Conservation (phyloP, 2,329 filamentous ascomycete genomes). For the Pseudocercospora fuligena region DNA sequence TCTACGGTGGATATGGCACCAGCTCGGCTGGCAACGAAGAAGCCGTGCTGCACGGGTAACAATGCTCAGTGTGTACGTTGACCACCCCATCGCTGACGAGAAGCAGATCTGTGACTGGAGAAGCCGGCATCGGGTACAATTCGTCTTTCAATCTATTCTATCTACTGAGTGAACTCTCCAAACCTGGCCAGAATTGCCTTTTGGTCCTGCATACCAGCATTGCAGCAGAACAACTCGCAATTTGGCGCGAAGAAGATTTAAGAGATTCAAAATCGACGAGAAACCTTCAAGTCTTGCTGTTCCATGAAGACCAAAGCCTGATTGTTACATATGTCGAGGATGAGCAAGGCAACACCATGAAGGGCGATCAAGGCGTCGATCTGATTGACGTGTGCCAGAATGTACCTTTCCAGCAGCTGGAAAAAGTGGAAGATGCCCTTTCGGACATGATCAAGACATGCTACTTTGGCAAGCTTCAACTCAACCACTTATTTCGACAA, state of each 20-base stretch:
- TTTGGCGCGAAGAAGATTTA: too few relatives aligned
- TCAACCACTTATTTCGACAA: background rate
- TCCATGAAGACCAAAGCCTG: background rate
- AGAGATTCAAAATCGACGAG: background rate
- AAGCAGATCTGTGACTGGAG: background rate
- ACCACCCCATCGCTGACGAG: background rate
- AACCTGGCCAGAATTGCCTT: too few relatives aligned
- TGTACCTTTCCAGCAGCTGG: background rate
- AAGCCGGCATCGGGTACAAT: too few relatives aligned
- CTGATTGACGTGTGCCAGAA: background rate
- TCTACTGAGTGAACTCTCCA: too few relatives aligned
- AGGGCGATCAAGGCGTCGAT: background rate
- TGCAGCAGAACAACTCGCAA: too few relatives aligned
- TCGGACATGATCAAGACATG: background rate
- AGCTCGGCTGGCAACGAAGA: background rate
- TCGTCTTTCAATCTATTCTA: too few relatives aligned
- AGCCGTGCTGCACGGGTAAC: background rate
- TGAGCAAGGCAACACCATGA: background rate
- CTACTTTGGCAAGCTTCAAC: background rate
- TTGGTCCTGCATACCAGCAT: too few relatives aligned
- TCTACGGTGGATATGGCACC: background rate
- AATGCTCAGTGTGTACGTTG: background rate
- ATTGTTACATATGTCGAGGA: background rate
- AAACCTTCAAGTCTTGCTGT: background rate
- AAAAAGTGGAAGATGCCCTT: background rate